Evolutionary conservation across 805 yeast genomes (phyloP).

Genomic region (Debaryomyces prosopidis): DNA sequence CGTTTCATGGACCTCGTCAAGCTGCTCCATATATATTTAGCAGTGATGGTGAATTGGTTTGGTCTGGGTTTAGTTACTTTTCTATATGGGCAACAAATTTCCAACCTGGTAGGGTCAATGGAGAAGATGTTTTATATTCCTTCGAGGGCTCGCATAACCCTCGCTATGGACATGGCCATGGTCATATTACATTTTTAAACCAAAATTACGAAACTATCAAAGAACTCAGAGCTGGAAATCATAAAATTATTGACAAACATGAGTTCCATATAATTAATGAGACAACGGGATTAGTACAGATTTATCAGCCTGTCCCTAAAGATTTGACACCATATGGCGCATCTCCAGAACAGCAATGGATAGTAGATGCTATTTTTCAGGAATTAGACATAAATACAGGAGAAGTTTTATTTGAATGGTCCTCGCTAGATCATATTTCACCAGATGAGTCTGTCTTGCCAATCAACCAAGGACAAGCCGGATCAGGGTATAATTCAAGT

Average conservation of each 20-base stretch:
- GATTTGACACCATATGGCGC: constrained; percentile 29
- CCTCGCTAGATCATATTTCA: constrained; percentile 32
- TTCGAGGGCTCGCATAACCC: constrained; percentile 38
- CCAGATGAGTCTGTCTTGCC: constrained; percentile 32
- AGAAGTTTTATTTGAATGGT: constrained; percentile 35
- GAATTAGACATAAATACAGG: constrained; percentile 37
- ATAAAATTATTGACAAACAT: constrained; percentile 33
- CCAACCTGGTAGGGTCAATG: constrained; percentile 24
- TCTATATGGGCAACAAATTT: constrained; percentile 33
- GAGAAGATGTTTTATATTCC: constrained; percentile 26
- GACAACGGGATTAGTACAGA: constrained; percentile 29
- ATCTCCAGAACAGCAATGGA: constrained; percentile 29
- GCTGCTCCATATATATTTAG: constrained; percentile 37
- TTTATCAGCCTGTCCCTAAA: constrained; percentile 31
- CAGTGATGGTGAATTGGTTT: constrained; percentile 34
- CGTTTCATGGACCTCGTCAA: constrained; percentile 25
- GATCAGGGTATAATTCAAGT: constrained; percentile 30
- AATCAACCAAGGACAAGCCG: constrained; percentile 30
- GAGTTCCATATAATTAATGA: constrained; percentile 34
- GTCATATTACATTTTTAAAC: constrained; percentile 32
- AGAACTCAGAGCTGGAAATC: constrained; percentile 35
- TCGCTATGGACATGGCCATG: constrained; percentile 24
- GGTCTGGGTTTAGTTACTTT: constrained; percentile 35
- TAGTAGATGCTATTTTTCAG: constrained; percentile 34
- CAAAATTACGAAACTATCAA: constrained; percentile 27